A percentile compares a stretch with the other conserved stretches of the same genome.
phyloP scores from a whole-genome alignment of 768 basidiomycete species.

The Coprinopsis marcescibilis region DNA sequence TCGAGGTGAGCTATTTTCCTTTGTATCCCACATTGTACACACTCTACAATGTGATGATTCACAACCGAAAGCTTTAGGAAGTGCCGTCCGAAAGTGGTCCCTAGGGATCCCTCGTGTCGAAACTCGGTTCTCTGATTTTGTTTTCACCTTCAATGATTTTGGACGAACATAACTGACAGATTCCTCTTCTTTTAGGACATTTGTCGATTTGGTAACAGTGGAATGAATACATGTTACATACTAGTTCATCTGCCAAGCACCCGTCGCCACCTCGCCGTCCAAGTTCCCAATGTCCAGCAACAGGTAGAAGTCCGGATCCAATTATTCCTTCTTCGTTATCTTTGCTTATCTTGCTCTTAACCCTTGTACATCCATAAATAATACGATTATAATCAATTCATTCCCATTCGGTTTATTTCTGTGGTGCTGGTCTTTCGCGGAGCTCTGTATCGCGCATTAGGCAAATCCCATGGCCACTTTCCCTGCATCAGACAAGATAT shows the following conservation, averaged over 20 bases:
- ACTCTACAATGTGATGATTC: background rate
- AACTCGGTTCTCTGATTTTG: constrained; percentile 5
- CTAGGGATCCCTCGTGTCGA: background rate
- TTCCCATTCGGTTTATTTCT: too few relatives aligned
- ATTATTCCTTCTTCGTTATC: too few relatives aligned
- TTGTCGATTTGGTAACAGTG: too few relatives aligned
- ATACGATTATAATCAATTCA: too few relatives aligned
- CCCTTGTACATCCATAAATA: too few relatives aligned
- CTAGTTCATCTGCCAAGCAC: too few relatives aligned
- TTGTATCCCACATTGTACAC: background rate
- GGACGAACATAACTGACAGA: background rate
- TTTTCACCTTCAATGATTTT: background rate
- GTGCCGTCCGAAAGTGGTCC: constrained; percentile 4
- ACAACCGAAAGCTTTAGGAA: constrained; percentile 7
- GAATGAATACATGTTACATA: too few relatives aligned
- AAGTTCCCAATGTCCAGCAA: too few relatives aligned
- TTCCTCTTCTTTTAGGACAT: background rate
- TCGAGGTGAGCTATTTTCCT: background rate
- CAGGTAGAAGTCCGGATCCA: too few relatives aligned
- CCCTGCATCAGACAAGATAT: constrained; percentile 30
- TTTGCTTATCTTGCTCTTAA: too few relatives aligned
- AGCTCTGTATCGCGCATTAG: background rate
- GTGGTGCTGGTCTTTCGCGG: too few relatives aligned
- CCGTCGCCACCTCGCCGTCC: too few relatives aligned
- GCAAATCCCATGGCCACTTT: constrained; percentile 36